phyloP scores from a whole-genome alignment of 805 yeast genomes.

The Candida vartiovaarae region DNA sequence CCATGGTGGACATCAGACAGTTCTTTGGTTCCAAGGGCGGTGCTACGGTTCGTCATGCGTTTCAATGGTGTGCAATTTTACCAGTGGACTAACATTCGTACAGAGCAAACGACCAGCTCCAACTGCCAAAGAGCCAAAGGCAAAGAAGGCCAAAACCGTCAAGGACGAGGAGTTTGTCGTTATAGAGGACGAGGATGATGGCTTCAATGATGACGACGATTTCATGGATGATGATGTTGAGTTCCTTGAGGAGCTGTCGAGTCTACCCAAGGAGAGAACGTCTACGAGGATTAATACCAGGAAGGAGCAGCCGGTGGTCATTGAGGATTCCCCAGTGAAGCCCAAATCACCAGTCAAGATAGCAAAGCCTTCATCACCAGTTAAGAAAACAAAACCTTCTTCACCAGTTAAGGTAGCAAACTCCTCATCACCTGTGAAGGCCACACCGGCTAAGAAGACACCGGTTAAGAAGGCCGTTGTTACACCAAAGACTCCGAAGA shows the following conservation, averaged over 20 bases:
- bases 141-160: constrained; percentile 8
- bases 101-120: not conserved
- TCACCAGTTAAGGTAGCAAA: constrained; percentile 2
- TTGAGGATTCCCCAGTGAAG: constrained; percentile 1
- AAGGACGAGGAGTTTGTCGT: constrained; percentile 9
- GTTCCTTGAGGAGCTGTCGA: constrained; percentile 7
- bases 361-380: constrained; percentile 2
- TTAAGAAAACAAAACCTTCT: not conserved
- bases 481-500: not conserved
- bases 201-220: constrained; percentile 3
- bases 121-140: constrained; percentile 2
- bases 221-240: constrained; percentile 11
- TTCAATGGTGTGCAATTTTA: not conserved
- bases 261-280: constrained; percentile 2
- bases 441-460: constrained; percentile 6
- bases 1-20: constrained; percentile 34
- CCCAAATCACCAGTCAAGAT: constrained; percentile 1
- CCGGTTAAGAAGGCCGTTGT: constrained; percentile 3
- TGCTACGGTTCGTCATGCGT: too few species aligned
- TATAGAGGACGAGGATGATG: constrained; percentile 19
- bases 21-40: constrained; percentile 26
- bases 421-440: not conserved
- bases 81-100: not conserved
- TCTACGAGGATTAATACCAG: constrained; percentile 1
- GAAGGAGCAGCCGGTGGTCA: not conserved